Percentiles rank a stretch among this genome's conserved stretches.
Evolutionary conservation across 176 grass and related monocot genomes (phyloP).

Genomic region (Paspalum vaginatum): DNA sequence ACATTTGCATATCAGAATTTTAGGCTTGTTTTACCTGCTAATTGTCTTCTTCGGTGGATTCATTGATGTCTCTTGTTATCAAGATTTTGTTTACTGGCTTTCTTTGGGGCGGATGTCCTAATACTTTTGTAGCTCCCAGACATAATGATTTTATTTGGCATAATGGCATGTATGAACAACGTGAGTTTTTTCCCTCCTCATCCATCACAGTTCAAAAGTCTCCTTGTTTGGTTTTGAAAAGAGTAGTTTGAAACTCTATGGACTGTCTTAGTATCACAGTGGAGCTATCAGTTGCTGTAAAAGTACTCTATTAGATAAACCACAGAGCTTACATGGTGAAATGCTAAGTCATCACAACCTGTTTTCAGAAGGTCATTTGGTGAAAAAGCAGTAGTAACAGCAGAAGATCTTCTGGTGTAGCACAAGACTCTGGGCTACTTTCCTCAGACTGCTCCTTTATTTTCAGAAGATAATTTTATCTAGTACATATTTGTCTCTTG

Average conservation of each 20-base stretch:
- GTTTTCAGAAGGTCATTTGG: no score
- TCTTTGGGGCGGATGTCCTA: neutral
- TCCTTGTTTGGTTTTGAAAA: neutral
- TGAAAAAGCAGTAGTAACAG: no score
- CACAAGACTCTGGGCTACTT: no score
- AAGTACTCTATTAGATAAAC: neutral
- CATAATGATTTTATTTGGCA: neutral
- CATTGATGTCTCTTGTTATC: neutral
- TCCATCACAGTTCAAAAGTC: neutral
- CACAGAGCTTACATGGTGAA: no score
- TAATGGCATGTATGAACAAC: neutral
- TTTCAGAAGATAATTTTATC: neutral
- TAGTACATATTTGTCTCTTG: neutral
- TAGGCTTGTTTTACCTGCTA: no score
- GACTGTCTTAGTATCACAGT: neutral
- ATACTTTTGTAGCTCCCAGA: neutral
- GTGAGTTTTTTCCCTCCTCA: neutral
- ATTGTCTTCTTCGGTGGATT: neutral
- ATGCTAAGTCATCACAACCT: no score
- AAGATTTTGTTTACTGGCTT: neutral
- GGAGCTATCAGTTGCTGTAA: neutral
- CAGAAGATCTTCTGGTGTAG: no score
- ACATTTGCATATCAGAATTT: neutral
- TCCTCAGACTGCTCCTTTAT: neutral
- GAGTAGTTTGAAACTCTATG: neutral